phyloP scores from a whole-genome alignment of 257 asterid species.

The Nicotiana knightiana region DNA sequence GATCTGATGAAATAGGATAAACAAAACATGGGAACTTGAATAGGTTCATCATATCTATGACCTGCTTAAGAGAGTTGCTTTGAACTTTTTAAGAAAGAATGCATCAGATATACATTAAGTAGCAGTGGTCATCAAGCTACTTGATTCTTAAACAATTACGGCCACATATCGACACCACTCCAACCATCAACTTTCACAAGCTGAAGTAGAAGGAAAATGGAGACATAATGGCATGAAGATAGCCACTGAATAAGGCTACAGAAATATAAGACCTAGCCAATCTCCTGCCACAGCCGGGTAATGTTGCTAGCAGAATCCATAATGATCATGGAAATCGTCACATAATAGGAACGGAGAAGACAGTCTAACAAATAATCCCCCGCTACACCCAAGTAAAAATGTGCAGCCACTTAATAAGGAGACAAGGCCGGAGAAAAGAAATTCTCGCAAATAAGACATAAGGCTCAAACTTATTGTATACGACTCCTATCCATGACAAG shows the following conservation, averaged over 20 bases:
- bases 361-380: neutral
- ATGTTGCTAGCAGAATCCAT: neutral
- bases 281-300: neutral
- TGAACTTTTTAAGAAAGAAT: no score
- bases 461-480: neutral
- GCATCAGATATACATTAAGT: no score
- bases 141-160: no score
- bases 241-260: neutral
- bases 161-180: no score
- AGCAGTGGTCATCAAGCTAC: no score
- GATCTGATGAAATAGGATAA: neutral
- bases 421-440: neutral
- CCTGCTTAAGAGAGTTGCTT: no score
- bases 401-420: neutral
- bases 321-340: neutral
- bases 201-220: neutral
- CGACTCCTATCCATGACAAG: neutral
- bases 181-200: neutral
- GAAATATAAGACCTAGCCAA: neutral
- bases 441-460: neutral
- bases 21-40: neutral
- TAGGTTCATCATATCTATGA: neutral
- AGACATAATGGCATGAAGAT: neutral
- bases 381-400: neutral
- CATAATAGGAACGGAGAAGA: neutral